Evolutionary conservation across 73 alveolate species (phyloP), one percentile per base, ranked within the genome.

Genomic region (Paramecium caudatum): DNA sequence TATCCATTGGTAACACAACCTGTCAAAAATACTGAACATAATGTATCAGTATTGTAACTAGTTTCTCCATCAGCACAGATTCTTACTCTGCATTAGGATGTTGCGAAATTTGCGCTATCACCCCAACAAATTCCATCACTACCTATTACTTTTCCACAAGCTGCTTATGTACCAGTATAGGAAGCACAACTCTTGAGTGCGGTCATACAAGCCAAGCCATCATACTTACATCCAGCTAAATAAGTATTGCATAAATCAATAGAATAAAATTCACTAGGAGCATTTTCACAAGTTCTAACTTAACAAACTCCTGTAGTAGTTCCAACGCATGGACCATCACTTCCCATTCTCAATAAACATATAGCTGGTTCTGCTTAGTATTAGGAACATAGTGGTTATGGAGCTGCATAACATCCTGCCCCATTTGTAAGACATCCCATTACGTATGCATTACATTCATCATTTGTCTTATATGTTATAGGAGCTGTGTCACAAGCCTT

Each of bases 261-360:
- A 10, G 80, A 55, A 43, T 27, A 55, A 23, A 55, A 55, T 5
- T 55, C 80, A 9, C 27, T 23, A 3, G 83, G 55, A 65, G 83
- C 83, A 65, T 65, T 65, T 32, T 65, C 83, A 65, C 83, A 65
- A 65, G 83, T 65, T 65, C 83, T 65, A 10, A 33, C 47, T 33
- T 65, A 5, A 15, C 83, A 65, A 10, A 9, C 41, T 9, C 10
- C 12, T 25, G 36, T 12, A 25, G 80, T 5, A 10, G 80, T 23
- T 23, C 83, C 83, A 36, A 65, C 47, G 34, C 83, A 65, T 10
- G 12, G n/a, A 32, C 83, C 83, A 36, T 65, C 83, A 34, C 1
- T 32, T 65, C 83, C 83, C 37, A 3, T 65, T 15, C 23, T 13
- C 17, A 17, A 17, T 1, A 65, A 30, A 15, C 83, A 65, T 1